Conservation (phyloP, 2,329 filamentous ascomycete species). For the Escovopsis sp. region DNA sequence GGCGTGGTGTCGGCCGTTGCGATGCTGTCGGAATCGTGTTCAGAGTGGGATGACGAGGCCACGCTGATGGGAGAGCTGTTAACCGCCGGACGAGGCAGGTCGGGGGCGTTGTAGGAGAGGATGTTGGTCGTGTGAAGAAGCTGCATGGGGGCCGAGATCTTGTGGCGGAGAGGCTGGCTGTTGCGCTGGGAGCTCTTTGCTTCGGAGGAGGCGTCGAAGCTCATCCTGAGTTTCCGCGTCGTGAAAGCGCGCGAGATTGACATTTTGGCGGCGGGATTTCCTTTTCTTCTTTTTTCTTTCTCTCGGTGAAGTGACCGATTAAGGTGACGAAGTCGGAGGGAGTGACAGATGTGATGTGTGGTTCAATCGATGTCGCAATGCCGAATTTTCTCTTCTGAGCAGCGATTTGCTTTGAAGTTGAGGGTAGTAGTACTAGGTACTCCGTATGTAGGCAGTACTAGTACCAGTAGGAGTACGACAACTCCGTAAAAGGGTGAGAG, state of each 20-base stretch:
- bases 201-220: constrained; percentile 31
- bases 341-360: too few species aligned
- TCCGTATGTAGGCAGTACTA: too few species aligned
- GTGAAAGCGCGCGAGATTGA: constrained; percentile 58
- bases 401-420: too few species aligned
- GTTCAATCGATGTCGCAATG: too few species aligned
- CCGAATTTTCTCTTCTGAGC: too few species aligned
- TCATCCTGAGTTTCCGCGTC: constrained; percentile 47
- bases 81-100: constrained; percentile 46
- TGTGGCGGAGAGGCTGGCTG: constrained; percentile 32
- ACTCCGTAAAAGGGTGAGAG: too few species aligned
- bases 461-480: too few species aligned
- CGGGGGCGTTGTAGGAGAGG: constrained; percentile 86
- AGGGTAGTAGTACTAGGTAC: too few species aligned
- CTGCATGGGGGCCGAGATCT: constrained; percentile 80
- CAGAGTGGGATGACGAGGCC: constrained; percentile 25
- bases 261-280: constrained; percentile 17
- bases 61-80: constrained; percentile 33
- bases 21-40: constrained; percentile 57
- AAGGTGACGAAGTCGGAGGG: too few species aligned
- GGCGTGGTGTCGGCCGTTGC: constrained; percentile 42
- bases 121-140: constrained; percentile 92
- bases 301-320: too few species aligned
- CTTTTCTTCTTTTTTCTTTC: too few species aligned
- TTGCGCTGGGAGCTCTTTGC: constrained; percentile 25